Evolutionary conservation across 1,284 basidiomycete genomes (phyloP).

Genomic region (Naganishia sp.): DNA sequence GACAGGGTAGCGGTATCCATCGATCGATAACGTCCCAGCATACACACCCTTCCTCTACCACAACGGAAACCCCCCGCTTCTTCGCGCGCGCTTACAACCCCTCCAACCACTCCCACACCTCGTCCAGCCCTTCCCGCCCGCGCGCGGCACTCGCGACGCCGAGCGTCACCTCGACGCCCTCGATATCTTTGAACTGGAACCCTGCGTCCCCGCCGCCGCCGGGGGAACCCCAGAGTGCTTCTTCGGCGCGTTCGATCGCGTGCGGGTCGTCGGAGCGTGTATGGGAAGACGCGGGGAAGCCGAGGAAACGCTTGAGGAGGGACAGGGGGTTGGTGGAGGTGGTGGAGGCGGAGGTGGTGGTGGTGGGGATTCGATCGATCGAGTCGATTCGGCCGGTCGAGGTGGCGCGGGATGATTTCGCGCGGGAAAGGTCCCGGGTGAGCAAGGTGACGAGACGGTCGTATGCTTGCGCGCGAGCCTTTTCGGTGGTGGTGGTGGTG

Average conservation of each 20-base stretch:
- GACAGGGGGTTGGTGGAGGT: constrained; percentile 35
- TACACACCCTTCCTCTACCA: too few relatives aligned
- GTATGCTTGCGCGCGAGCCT: constrained; percentile 37
- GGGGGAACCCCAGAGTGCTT: constrained; percentile 42
- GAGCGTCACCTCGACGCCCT: constrained; percentile 50
- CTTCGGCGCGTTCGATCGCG: constrained; percentile 38
- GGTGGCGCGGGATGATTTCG: constrained; percentile 45
- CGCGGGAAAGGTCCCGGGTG: constrained; percentile 51
- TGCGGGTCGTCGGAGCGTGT: constrained; percentile 30
- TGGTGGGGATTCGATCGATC: constrained; percentile 30
- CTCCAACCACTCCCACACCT: constrained; percentile 44
- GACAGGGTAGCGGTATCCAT: too few relatives aligned
- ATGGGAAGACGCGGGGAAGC: neutral
- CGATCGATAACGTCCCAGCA: too few relatives aligned
- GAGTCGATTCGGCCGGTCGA: constrained; percentile 44
- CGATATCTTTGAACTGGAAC: constrained; percentile 51
- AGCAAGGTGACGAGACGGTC: constrained; percentile 47
- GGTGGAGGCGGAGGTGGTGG: too few relatives aligned
- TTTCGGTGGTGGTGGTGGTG: too few relatives aligned
- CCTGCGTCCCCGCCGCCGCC: constrained; percentile 38
- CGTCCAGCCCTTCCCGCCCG: constrained; percentile 24
- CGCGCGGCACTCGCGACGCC: constrained; percentile 28
- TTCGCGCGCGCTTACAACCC: constrained; percentile 11
- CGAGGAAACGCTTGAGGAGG: constrained; percentile 35
- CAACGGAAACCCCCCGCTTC: too few relatives aligned